Evolutionary conservation across 768 basidiomycete genomes (phyloP), one percentile per base, ranked within the genome.

Genomic region (Inosperma sp.): DNA sequence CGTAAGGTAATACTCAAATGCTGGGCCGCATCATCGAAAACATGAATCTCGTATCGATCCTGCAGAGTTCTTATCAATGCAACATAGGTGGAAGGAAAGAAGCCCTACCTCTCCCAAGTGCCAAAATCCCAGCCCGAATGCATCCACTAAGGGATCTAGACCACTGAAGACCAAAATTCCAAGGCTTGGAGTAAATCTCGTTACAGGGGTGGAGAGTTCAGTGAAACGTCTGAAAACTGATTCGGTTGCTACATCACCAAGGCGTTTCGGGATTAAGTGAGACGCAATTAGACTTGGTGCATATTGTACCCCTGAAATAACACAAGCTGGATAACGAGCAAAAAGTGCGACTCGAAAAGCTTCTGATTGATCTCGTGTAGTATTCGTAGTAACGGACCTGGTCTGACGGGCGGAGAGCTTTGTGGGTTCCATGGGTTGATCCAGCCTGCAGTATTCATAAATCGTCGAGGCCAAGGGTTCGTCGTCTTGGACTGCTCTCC

Each of bases 311-410:
- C 25, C 25, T n/a, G 40, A 42, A 42, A 27, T 42, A 26, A 42
- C 25, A 42, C 40, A 42, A 42, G 40, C 40, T 27, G 25, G 40
- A 42, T 42, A 26, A 26, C 40, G 40, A 42, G 14, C 14, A 42
- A 27, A 27, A 26, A 42, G 14, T 39, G 37, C 27, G 40, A 22
- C 17, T 22, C 40, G 25, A 27, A 42, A 42, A n/a, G 40, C 40
- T 23, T 10, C 22, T n/a, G 40, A 25, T 25, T 22, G 40, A 41
- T 41, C 26, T 41, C 26, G 40, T 25, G 23, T 23, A 41, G 19
- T 41, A 25, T 17, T 6, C 22, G 40, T 10, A 23, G 40, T 41
- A 21, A 25, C n/a, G 3, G 40, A 41, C 19, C 26, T 2, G 5
- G 40, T 8, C 7, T 41, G 40, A 41, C 40, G 40, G 23, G 27